Percentiles rank a stretch among this genome's conserved stretches.
phyloP scores from a whole-genome alignment of 2,329 filamentous ascomycete species.

The Penicillium sp. region DNA sequence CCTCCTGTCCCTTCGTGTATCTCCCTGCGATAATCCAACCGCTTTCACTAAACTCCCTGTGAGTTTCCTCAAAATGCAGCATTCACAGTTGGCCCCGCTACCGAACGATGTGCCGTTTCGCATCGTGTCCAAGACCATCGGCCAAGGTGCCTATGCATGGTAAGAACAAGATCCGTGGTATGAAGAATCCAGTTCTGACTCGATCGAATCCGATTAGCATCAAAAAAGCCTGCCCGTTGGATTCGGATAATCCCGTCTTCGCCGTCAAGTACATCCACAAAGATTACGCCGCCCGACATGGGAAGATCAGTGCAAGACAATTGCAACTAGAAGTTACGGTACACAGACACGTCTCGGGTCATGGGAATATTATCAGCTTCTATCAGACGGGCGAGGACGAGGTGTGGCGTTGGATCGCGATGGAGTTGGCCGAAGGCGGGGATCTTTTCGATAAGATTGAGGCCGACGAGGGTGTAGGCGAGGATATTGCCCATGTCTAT shows the following conservation, averaged over 20 bases:
- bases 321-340: constrained; percentile 88
- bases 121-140: constrained; percentile 93
- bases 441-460: constrained; percentile 99
- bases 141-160: constrained; percentile 96
- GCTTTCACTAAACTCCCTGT: neutral
- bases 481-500: constrained; percentile 95
- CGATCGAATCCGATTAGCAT: constrained; percentile 57
- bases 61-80: constrained; percentile 49
- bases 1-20: constrained; percentile 8
- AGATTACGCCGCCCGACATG: constrained; percentile 84
- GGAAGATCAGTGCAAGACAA: constrained; percentile 84
- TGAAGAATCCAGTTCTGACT: neutral
- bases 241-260: constrained; percentile 71
- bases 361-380: constrained; percentile 92
- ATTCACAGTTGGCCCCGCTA: constrained; percentile 87
- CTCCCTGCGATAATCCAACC: neutral
- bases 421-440: constrained; percentile 93
- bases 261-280: constrained; percentile 99
- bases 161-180: constrained; percentile 41
- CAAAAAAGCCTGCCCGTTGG: constrained; percentile 82
- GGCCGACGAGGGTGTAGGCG: constrained; percentile 88
- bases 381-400: constrained; percentile 82
- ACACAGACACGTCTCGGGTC: constrained; percentile 82
- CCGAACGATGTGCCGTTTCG: constrained; percentile 84
- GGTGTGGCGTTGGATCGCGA: constrained; percentile 94